Percentiles rank a stretch among this genome's conserved stretches.
These are phyloP conservation scores for Elaeis guineensis DNA, from an alignment of 176 grass and related monocot genomes.

Conservation along the genomic window DNA sequence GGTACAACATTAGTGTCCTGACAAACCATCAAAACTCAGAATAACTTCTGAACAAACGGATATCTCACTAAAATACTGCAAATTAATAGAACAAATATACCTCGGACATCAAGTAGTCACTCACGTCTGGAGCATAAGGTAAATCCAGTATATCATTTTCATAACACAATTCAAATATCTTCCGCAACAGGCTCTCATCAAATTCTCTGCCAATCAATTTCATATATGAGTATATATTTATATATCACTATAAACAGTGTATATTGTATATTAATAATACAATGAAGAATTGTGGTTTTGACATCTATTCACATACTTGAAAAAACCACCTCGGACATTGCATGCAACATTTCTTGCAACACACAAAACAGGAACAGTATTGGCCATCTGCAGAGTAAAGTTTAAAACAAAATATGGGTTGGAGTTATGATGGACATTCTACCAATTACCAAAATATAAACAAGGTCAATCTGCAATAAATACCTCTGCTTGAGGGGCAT, in stretches of 20 bases:
- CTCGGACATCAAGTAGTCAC: slow-evolving; percentile 78
- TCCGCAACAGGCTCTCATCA: slow-evolving; percentile 75
- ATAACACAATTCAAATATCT: slow-evolving; percentile 66
- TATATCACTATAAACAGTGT: too few species aligned
- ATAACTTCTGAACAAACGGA: slow-evolving; percentile 2
- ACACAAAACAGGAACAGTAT: slow-evolving; percentile 84
- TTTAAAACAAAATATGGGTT: slow-evolving; percentile 12
- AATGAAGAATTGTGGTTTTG: too few species aligned
- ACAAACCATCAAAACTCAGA: neutral
- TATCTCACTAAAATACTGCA: neutral
- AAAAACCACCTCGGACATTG: slow-evolving; percentile 94
- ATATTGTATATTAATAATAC: too few species aligned
- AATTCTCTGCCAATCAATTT: slow-evolving; percentile 51
- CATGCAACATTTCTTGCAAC: slow-evolving; percentile 98
- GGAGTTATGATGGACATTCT: too few species aligned
- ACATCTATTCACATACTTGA: slow-evolving; percentile 48
- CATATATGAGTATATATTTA: too few species aligned
- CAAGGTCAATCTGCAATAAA: neutral
- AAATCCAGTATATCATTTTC: slow-evolving; percentile 88
- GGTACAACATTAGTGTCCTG: slow-evolving; percentile 50
- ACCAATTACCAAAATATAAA: too few species aligned
- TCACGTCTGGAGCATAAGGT: slow-evolving; percentile 85
- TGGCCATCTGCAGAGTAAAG: slow-evolving; percentile 51
- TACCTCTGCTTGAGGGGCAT: slow-evolving; percentile 95
- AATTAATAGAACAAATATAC: slow-evolving; percentile 22